Percentiles rank a stretch among this genome's conserved stretches.
phyloP scores from a whole-genome alignment of 192 early-diverging fungal species.

The Podila verticillata region DNA sequence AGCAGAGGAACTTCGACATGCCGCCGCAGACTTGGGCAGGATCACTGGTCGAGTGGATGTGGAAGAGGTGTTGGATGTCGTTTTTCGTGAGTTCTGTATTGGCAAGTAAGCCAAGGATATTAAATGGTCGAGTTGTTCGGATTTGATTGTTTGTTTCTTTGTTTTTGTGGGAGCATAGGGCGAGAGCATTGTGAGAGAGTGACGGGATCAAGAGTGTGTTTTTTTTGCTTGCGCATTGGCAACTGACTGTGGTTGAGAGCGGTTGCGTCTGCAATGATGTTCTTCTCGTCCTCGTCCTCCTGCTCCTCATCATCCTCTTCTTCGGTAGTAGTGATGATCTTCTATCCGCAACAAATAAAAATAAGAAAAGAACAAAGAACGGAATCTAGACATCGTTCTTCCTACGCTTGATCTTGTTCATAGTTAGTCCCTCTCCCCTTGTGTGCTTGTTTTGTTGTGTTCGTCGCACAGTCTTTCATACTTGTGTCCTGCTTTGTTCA shows the following conservation, averaged over 20 bases:
- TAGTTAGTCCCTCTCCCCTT: background rate
- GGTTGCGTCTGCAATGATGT: background rate
- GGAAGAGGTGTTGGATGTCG: constrained; percentile 77
- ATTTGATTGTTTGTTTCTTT: too few relatives aligned
- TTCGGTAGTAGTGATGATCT: background rate
- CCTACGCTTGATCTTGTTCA: background rate
- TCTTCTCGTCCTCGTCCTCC: background rate
- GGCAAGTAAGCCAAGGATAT: constrained; percentile 64
- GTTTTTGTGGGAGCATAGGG: background rate
- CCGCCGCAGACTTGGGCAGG: constrained; percentile 67
- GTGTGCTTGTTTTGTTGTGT: background rate
- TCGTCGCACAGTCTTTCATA: background rate
- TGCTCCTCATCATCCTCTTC: background rate
- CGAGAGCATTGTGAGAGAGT: background rate
- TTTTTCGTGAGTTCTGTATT: constrained; percentile 84
- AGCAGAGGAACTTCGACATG: constrained; percentile 78
- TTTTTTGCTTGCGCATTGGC: background rate
- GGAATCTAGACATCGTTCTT: background rate
- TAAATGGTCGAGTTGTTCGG: too few relatives aligned
- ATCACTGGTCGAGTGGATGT: constrained; percentile 80
- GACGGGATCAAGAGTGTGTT: background rate
- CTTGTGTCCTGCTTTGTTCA: background rate
- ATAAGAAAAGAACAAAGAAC: constrained; percentile 1
- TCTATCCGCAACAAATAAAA: background rate
- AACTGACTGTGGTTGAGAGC: background rate